Evolutionary conservation across 495 filamentous ascomycete species (phyloP), one percentile per base, ranked within the genome.

Genomic region (Penicillium maclennaniae): DNA sequence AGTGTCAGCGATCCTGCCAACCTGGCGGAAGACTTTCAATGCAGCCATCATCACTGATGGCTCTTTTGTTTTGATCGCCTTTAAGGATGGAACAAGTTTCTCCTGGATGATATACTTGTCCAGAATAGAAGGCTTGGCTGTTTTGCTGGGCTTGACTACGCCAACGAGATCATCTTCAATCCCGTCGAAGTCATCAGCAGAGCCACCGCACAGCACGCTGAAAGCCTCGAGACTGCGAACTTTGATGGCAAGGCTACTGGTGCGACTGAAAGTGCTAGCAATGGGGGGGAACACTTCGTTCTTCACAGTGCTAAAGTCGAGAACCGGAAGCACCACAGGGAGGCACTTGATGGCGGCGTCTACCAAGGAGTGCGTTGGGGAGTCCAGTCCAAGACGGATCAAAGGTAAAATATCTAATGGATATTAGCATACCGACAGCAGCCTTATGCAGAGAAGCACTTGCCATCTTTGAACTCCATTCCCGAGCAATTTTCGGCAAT

Each of bases 61-160:
- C 61, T 98, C 93, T 61, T 95, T 97, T 0, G 93, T 98, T 66
- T 97, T 97, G 68, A 98, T 97, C 1, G 75, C 90, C 62, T 88
- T 91, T 48, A 98, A 78, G 5, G 96, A 75, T 1, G 93, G 93
- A 4, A 97, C 81, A 15, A 98, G 85, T 70, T 95, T 97, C 65
- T 97, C 93, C 63, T 98, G 95, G 59, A 97, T 88, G 1, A 93
- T 97, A 59, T 91, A 96, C 66, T 97, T 97, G 70, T 98, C 93
- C 28, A 98, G 75, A 16, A 91, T 91, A 2, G 89, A 88, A 3
- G 81, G 83, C 25, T 82, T 84, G 28, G 73, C 71, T 43, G 81
- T 72, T 58, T 79, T 78, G 8, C 63, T 72, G 9, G 69, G 69
- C 43, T 71, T 69, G 36, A 84, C 63, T 16, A 79, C 54, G 1